Base-by-base conservation (phyloP, 2,329 filamentous ascomycete genomes). In the Myriosclerotinia curreyana region DNA sequence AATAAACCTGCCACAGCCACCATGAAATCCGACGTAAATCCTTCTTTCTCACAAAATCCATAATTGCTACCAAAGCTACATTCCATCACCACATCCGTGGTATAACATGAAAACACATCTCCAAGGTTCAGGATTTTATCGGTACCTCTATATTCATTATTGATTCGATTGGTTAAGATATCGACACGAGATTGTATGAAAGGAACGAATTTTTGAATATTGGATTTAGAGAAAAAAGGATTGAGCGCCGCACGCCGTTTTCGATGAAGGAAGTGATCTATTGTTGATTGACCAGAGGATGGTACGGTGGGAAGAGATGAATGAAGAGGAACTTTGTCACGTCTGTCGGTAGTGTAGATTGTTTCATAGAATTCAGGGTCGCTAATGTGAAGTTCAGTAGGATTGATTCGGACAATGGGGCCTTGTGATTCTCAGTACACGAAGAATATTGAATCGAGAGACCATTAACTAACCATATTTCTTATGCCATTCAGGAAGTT, bases 401-500 rank as follows among this genome's bases (percentile, higher is more conserved):
- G 73, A 58, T 71, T 75, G 60, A 76, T 74, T 22, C 75, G 72
- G 50, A 77, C 68, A 31, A 78, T 74, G 1, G 76, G 74, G 9
- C 62, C 62, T 64, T 20, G 2, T 2, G 5, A 63, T 3, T 14
- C 7, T 64, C 22, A 53, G 36, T 22, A 40, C 7, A 28, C 7
- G 9, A 36, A 34, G 9, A 11, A 40, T 1, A 38, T 22, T 28
- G 9, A 25, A 11, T 11, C 14, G 17, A 28, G 17, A n/a, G 34
- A 60, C n/a, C n/a, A n/a, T n/a, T n/a, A n/a, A n/a, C 55, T 2
- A 34, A 65, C 72, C 73, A 63, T 80, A 81, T 66, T 71, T 69
- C 49, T 76, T 68, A 68, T 81, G 79, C 70, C 81, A 71, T 60
- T 77, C 72, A 49, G 74, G 70, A 40, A 81, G 77, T 64, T 79